Conservation (phyloP, 176 grass and related monocot species). For the Zea luxurians region DNA sequence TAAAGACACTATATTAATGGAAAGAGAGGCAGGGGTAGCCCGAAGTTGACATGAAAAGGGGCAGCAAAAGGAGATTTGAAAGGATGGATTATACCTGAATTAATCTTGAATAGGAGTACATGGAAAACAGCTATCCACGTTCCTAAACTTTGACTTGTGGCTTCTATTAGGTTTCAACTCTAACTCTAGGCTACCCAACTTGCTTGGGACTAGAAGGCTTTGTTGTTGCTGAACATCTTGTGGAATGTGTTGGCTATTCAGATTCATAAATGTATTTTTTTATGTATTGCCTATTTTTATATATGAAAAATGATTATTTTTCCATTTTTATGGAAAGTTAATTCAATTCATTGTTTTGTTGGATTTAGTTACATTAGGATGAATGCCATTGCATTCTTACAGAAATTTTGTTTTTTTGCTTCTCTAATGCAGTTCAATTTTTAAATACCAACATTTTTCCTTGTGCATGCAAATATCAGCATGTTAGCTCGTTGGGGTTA, state of each 20-base stretch:
- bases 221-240: not conserved
- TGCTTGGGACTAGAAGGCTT: too few species aligned
- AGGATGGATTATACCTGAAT: too few species aligned
- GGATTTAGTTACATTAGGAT: slow-evolving; percentile 16
- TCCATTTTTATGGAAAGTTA: not conserved
- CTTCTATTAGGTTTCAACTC: too few species aligned
- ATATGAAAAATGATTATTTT: not conserved
- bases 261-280: not conserved
- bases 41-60: too few species aligned
- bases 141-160: too few species aligned
- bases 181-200: too few species aligned
- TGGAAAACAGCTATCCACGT: too few species aligned
- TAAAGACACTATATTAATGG: too few species aligned
- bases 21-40: too few species aligned
- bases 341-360: not conserved
- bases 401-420: not conserved
- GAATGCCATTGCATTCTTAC: not conserved
- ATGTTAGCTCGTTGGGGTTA: not conserved
- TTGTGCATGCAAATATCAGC: not conserved
- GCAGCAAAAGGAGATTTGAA: too few species aligned
- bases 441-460: not conserved
- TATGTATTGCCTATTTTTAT: not conserved
- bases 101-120: too few species aligned
- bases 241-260: not conserved
- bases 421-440: not conserved